Percentiles rank a stretch among this genome's conserved stretches.
These are phyloP conservation scores for Entrophospora sp. DNA, from an alignment of 192 early-diverging fungal species.

Conservation along the genomic window DNA sequence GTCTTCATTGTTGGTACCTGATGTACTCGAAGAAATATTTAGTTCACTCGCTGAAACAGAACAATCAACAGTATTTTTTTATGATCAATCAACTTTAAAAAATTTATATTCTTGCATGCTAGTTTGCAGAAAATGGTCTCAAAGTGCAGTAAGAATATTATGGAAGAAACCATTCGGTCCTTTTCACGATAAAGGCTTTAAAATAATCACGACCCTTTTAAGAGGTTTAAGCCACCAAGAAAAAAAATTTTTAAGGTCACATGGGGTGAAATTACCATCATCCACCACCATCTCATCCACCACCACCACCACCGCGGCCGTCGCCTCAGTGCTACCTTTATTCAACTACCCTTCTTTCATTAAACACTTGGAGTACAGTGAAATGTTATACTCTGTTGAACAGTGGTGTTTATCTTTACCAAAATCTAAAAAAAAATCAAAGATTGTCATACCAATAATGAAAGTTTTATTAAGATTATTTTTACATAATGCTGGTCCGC, in stretches of 20 bases:
- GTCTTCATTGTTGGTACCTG: background rate
- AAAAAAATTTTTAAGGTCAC: background rate
- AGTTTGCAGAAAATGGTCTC: background rate
- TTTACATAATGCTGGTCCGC: background rate
- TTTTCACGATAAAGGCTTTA: background rate
- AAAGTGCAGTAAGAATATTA: background rate
- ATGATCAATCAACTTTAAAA: background rate
- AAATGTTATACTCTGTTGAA: conserved; percentile 1
- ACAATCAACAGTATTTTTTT: background rate
- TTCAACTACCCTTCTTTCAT: conserved; percentile 10
- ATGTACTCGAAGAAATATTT: background rate
- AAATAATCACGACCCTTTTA: background rate
- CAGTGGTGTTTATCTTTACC: background rate
- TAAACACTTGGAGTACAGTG: background rate
- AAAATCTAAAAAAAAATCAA: background rate
- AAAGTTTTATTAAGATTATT: conserved; percentile 5
- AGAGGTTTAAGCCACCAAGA: background rate
- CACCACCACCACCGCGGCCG: too few species aligned
- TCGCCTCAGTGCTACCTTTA: background rate
- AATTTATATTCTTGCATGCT: background rate
- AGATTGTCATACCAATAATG: background rate
- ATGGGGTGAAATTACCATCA: background rate
- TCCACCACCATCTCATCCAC: too few species aligned
- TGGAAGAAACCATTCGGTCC: background rate
- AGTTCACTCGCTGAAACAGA: background rate